phyloP scores from a whole-genome alignment of 176 grass and related monocot genomes.

The Hsuehochloa calcarea region DNA sequence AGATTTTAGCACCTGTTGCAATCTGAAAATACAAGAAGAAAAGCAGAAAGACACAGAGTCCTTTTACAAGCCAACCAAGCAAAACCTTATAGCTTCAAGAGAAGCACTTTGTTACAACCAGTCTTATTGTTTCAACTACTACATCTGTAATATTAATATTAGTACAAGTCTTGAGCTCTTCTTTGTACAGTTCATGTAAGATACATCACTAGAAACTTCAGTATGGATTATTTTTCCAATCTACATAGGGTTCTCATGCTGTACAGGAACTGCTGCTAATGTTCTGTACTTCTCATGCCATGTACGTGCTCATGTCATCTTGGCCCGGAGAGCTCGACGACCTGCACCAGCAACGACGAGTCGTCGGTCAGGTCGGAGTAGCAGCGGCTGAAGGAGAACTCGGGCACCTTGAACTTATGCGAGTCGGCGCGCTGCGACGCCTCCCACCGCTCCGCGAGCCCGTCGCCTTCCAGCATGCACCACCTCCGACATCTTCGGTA shows the following conservation, averaged over 20 bases:
- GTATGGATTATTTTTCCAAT: conserved; percentile 37
- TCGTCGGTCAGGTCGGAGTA: conserved; percentile 86
- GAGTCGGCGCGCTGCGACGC: conserved; percentile 67
- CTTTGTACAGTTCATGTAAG: conserved; percentile 41
- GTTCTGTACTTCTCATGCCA: neutral
- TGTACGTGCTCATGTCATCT: conserved; percentile 51
- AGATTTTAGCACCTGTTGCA: neutral
- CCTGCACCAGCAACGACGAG: conserved; percentile 85
- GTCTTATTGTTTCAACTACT: conserved; percentile 15
- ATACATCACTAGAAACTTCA: conserved; percentile 33
- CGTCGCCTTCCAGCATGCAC: conserved; percentile 96
- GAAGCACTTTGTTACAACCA: neutral
- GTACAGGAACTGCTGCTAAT: conserved; percentile 34
- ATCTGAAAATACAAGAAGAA: neutral
- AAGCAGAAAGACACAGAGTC: neutral
- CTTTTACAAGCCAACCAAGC: neutral
- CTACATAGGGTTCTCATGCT: conserved; percentile 34
- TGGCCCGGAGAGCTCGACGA: conserved; percentile 88
- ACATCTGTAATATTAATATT: conserved; percentile 25
- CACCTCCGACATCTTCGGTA: conserved; percentile 95
- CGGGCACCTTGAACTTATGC: conserved; percentile 62
- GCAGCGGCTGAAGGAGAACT: conserved; percentile 77
- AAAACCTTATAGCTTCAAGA: neutral
- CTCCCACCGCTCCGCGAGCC: conserved; percentile 90
- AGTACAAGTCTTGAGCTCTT: conserved; percentile 22